phyloP scores from a whole-genome alignment of 345 rosid species.

The Brassica carinata region DNA sequence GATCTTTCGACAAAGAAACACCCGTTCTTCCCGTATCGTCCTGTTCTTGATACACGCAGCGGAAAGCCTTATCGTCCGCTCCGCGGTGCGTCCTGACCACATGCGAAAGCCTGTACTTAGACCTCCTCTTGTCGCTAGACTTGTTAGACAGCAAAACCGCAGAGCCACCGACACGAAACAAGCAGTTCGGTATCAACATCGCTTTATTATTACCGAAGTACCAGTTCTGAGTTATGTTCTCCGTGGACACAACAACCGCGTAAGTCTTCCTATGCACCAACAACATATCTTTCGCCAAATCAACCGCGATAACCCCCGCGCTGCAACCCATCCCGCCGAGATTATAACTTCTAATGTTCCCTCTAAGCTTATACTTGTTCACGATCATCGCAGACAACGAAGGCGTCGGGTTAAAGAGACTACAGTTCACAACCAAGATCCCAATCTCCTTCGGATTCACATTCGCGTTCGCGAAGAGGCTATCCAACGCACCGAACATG shows the following conservation, averaged over 20 bases:
- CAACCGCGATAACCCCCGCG: slow-evolving; percentile 51
- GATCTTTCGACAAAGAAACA: slow-evolving; percentile 45
- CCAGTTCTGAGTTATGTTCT: slow-evolving; percentile 55
- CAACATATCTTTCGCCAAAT: slow-evolving; percentile 52
- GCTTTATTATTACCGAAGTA: slow-evolving; percentile 50
- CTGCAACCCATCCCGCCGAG: slow-evolving; percentile 64
- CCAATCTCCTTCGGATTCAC: slow-evolving; percentile 52
- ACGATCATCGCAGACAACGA: slow-evolving; percentile 57
- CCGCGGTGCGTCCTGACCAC: slow-evolving; percentile 55
- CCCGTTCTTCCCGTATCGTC: slow-evolving; percentile 45
- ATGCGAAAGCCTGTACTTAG: slow-evolving; percentile 50
- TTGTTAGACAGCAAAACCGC: slow-evolving; percentile 48
- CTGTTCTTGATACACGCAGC: slow-evolving; percentile 48
- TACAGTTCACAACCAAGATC: slow-evolving; percentile 53
- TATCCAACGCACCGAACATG: slow-evolving; percentile 57
- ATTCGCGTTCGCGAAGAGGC: slow-evolving; percentile 43
- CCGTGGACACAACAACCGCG: slow-evolving; percentile 53
- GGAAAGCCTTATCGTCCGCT: slow-evolving; percentile 49
- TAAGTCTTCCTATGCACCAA: slow-evolving; percentile 44
- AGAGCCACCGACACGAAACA: slow-evolving; percentile 52
- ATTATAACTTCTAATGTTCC: slow-evolving; percentile 52
- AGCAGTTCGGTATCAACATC: slow-evolving; percentile 55
- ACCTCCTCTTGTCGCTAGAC: slow-evolving; percentile 33
- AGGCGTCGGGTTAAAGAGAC: slow-evolving; percentile 56
- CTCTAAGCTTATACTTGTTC: slow-evolving; percentile 53